These are phyloP conservation scores for Rhodosporidiobolus sp. DNA, from an alignment of 768 basidiomycete genomes.

Conservation along the genomic window DNA sequence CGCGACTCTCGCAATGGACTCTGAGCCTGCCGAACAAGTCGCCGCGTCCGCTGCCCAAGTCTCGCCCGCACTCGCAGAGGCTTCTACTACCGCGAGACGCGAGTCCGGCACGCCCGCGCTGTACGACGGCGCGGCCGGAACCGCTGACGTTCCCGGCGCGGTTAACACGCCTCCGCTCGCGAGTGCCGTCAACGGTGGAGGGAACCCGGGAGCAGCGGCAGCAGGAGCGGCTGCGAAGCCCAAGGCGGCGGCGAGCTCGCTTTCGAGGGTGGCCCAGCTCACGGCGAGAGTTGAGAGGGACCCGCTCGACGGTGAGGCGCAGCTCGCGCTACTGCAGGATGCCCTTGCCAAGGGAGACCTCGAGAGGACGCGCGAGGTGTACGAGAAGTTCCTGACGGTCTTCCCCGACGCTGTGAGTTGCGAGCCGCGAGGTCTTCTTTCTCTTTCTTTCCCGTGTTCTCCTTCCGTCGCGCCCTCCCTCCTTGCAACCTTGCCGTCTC, in stretches of 20 bases:
- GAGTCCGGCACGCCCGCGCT: constrained; percentile 23
- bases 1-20: constrained; percentile 27
- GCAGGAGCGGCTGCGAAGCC: background rate
- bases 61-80: background rate
- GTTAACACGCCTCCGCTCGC: constrained; percentile 16
- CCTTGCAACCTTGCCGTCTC: background rate
- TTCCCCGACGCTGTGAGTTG: constrained; percentile 87
- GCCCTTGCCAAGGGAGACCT: constrained; percentile 75
- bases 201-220: no score
- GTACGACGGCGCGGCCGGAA: constrained; percentile 13
- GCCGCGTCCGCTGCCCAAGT: background rate
- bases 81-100: constrained; percentile 7
- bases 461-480: background rate
- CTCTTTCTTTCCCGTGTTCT: background rate
- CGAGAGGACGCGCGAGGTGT: constrained; percentile 72
- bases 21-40: background rate
- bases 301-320: constrained; percentile 71
- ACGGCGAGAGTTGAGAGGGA: constrained; percentile 52
- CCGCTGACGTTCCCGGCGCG: constrained; percentile 18
- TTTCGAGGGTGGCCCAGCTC: constrained; percentile 40
- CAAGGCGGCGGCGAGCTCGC: constrained; percentile 10
- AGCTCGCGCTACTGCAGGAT: constrained; percentile 72
- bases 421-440: background rate
- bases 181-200: background rate
- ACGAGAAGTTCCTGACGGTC: constrained; percentile 73